These are phyloP conservation scores for Ceratocystiopsis brevicomis DNA, from an alignment of 2,329 filamentous ascomycete species.

Conservation along the genomic window DNA sequence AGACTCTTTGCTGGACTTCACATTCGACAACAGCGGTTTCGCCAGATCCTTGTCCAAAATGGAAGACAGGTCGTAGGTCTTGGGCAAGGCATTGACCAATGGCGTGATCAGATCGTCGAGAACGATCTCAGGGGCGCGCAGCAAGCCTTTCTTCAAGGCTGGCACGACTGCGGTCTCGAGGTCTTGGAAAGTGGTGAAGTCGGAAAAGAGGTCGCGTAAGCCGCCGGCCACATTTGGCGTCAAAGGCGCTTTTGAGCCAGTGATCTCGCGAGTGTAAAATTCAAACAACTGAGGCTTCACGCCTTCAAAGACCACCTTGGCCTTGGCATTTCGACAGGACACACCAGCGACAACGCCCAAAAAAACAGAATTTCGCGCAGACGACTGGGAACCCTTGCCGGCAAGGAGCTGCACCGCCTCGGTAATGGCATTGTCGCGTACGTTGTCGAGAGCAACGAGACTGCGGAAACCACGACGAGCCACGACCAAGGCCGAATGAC, in stretches of 20 bases:
- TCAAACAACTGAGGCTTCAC: slow-evolving; percentile 56
- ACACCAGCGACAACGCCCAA: slow-evolving; percentile 80
- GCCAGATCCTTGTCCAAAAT: slow-evolving; percentile 53
- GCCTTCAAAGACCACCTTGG: slow-evolving; percentile 41
- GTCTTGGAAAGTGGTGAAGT: slow-evolving; percentile 56
- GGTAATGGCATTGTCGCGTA: slow-evolving; percentile 40
- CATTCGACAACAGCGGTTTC: slow-evolving; percentile 73
- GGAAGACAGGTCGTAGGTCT: slow-evolving; percentile 56
- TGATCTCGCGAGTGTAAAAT: slow-evolving; percentile 71
- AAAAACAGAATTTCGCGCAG: slow-evolving; percentile 53
- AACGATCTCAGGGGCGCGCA: slow-evolving; percentile 80
- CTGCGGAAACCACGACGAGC: slow-evolving; percentile 65
- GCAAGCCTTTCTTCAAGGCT: slow-evolving; percentile 68
- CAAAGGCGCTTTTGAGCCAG: slow-evolving; percentile 57
- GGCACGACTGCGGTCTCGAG: slow-evolving; percentile 59
- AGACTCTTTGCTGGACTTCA: slow-evolving; percentile 69
- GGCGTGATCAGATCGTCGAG: slow-evolving; percentile 60
- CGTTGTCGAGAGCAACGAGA: slow-evolving; percentile 40
- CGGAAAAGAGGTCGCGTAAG: slow-evolving; percentile 63
- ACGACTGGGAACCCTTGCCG: slow-evolving; percentile 43
- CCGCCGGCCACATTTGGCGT: slow-evolving; percentile 54
- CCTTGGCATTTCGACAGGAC: slow-evolving; percentile 48
- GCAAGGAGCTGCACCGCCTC: slow-evolving; percentile 49
- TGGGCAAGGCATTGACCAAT: slow-evolving; percentile 51
- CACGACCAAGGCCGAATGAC: slow-evolving; percentile 54